Base-by-base conservation (phyloP, 495 filamentous ascomycete genomes). In the Chlorociboria aeruginascens region DNA sequence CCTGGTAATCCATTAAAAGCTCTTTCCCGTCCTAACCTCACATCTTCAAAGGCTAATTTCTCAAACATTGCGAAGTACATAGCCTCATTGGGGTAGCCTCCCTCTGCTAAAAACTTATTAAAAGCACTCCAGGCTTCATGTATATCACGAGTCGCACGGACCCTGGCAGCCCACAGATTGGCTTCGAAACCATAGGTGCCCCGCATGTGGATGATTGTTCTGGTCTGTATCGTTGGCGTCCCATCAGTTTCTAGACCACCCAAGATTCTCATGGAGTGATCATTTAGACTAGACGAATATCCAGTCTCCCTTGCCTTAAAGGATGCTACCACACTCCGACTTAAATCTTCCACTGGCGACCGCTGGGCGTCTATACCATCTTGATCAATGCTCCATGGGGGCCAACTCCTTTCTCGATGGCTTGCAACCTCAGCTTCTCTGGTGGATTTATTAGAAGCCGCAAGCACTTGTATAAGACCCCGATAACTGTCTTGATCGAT, bases 281-380 rank as follows among this genome's bases (percentile, higher is more conserved):
- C 52, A 11, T 40, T 32, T 12, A 36, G 7, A 33, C 14, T 25
- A 1, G 32, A 44, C n/a, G 12, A 20, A 39, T 54, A 58, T 1
- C 55, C 58, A 29, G 58, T 34, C 31, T 51, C 47, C 34, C 47
- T 45, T 9, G 44, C 49, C 28, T 29, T 28, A 3, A 43, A 28
- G 13, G 55, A 29, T 2, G 54, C 52, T 32, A 29, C 25, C 11
- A 56, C 29, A 2, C 49, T 50, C 49, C 56, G 40, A 29, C 52
- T 61, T 8, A 53, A 32, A 40, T 61, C 55, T 7, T 61, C 55
- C 7, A 54, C 53, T 4, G 41, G 44, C 11, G 47, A 49, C 14
- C 49, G 45, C 31, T 43, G 40, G 32, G 55, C 58, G 44, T 61
- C 58, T 47, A 61, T 61, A 6, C 58, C 58, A 38, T 61, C 55